Evolutionary conservation across 1,284 basidiomycete species (phyloP), one percentile per base, ranked within the genome.

Genomic region (Tilletia walkeri): DNA sequence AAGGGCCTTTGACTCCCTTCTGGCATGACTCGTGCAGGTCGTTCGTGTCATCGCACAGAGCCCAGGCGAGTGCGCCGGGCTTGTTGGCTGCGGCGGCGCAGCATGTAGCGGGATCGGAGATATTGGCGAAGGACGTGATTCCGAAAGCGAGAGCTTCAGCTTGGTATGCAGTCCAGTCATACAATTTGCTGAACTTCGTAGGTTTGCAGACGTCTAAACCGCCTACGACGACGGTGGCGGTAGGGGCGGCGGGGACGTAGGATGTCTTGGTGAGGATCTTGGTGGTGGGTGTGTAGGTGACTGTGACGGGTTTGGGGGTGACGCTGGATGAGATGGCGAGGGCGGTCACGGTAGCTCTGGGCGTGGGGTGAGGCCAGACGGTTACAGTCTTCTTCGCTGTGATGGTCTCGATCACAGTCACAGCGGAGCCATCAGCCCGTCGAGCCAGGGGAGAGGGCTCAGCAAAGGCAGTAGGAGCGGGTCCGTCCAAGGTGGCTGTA

Each of bases 161-260:
- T 18, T 61, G 24, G 56, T 61, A 61, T 36, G 56, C 56, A 6
- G 56, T 61, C 56, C 56, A 61, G 56, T 61, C 56, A 30, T 61
- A 61, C 20, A 61, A 7, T 30, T 24, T 6, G 56, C 56, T 30
- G 1, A 30, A 61, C 36, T 38, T 30, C 20, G 24, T 34, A 9
- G 56, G 56, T 16, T 36, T 24, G 56, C 56, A 61, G 56, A 61
- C 56, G 56, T 61, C 56, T n/a, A 34, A 36, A 10, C 56, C 56
- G 36, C 24, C 24, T 9, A 61, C 56, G 56, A 61, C 56, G 56
- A 30, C 56, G 4, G 56, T 61, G 24, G 56, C 56, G 36, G 56
- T 36, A 9, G 56, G 24, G 1, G 20, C 18, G 36, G 20, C 16
- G 36, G 56, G 24, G n/a, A 61, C 30, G 56, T 16, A 20, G 56